phyloP scores from a whole-genome alignment of 305 asterid species.

The Fraxinus sp. region DNA sequence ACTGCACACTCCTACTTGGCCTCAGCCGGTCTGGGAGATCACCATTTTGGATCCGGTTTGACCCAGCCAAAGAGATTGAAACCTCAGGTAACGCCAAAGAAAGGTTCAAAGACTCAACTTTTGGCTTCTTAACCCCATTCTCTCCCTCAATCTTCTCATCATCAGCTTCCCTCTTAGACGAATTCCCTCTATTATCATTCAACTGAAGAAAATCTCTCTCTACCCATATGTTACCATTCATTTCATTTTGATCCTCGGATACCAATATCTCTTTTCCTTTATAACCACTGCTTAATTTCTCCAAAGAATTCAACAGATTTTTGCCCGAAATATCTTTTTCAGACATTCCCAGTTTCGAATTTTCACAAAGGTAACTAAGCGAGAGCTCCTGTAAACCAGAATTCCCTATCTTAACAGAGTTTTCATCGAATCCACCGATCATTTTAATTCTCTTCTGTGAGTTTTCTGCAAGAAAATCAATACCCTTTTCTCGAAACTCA shows the following conservation, averaged over 20 bases:
- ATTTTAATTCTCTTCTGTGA: conserved; percentile 38
- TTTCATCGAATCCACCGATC: conserved; percentile 45
- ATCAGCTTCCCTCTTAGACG: conserved; percentile 60
- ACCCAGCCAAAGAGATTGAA: conserved; percentile 69
- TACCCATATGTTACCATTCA: conserved; percentile 47
- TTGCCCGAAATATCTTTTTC: conserved; percentile 50
- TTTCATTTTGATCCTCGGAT: conserved; percentile 61
- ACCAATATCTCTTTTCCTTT: conserved; percentile 74
- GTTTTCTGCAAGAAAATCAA: conserved; percentile 52
- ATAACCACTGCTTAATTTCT: conserved; percentile 46
- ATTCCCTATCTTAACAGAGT: conserved; percentile 38
- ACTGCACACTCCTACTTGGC: conserved; percentile 66
- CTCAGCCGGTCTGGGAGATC: conserved; percentile 54
- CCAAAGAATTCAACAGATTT: conserved; percentile 47
- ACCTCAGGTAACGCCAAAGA: conserved; percentile 77
- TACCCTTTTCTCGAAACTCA: conserved; percentile 51
- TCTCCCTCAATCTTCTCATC: conserved; percentile 47
- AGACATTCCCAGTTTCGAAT: conserved; percentile 45
- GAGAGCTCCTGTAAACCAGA: conserved; percentile 71
- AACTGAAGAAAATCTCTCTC: conserved; percentile 86
- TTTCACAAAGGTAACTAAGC: conserved; percentile 84
- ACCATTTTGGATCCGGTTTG: conserved; percentile 55
- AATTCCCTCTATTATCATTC: conserved; percentile 54
- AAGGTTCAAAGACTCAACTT: conserved; percentile 73
- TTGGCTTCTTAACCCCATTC: conserved; percentile 64